Conservation (phyloP, 2,329 filamentous ascomycete genomes). For the Aspergillus brunneoviolaceus region DNA sequence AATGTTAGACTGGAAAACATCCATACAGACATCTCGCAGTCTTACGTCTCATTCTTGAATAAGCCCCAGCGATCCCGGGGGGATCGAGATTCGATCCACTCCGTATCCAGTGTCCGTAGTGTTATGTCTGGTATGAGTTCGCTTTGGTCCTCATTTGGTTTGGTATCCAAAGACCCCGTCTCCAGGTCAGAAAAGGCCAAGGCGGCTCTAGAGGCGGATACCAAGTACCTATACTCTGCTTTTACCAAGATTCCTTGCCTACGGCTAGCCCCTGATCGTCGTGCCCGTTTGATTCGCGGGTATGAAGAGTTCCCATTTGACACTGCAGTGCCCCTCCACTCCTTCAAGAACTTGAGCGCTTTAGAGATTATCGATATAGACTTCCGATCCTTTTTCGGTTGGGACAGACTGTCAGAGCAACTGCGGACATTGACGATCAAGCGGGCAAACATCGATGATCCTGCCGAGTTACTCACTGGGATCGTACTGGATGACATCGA, state of each 20-base stretch:
- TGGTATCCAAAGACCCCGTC: slow-evolving; percentile 74
- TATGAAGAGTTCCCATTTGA: slow-evolving; percentile 99
- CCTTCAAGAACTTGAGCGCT: slow-evolving; percentile 94
- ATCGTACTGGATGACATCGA: slow-evolving; percentile 97
- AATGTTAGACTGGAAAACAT: slow-evolving; percentile 93
- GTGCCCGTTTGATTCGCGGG: slow-evolving; percentile 82
- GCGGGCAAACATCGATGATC: slow-evolving; percentile 83
- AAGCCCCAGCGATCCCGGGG: slow-evolving; percentile 78
- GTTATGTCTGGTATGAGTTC: slow-evolving; percentile 97
- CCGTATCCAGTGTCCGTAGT: slow-evolving; percentile 92
- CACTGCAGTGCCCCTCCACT: slow-evolving; percentile 91
- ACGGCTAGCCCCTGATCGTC: slow-evolving; percentile 86
- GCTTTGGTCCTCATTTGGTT: slow-evolving; percentile 83
- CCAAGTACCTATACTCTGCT: slow-evolving; percentile 95
- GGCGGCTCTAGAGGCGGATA: slow-evolving; percentile 76
- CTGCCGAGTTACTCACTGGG: slow-evolving; percentile 82
- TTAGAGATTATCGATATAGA: slow-evolving; percentile 94
- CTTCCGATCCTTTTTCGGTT: slow-evolving; percentile 94
- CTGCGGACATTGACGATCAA: slow-evolving; percentile 85
- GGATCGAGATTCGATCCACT: slow-evolving; percentile 88
- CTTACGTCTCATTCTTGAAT: slow-evolving; percentile 92
- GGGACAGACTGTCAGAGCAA: slow-evolving; percentile 91
- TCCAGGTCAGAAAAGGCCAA: slow-evolving; percentile 89
- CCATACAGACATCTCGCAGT: slow-evolving; percentile 78
- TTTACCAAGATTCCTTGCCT: slow-evolving; percentile 98